Conservation (phyloP, 1,139 yeast genomes). For the Nakaseomyces bracarensis region DNA sequence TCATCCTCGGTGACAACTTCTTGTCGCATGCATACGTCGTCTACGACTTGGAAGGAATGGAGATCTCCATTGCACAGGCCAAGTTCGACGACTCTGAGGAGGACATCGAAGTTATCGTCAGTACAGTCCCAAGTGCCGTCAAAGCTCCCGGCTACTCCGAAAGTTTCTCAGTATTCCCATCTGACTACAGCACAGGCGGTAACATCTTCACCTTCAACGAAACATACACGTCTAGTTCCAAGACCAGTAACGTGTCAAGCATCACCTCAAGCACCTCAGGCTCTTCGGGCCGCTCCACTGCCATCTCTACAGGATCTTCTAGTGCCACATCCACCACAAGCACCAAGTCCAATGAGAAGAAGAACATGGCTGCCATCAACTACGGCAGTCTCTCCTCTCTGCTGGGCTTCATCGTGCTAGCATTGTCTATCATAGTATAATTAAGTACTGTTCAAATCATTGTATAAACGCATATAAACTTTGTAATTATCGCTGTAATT, state of each 20-base stretch:
- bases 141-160: slow-evolving; percentile 35
- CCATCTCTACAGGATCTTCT: not conserved
- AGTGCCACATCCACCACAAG: not conserved
- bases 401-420: not conserved
- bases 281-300: not conserved
- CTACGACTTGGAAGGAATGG: slow-evolving; percentile 58
- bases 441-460: no score
- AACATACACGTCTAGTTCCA: not conserved
- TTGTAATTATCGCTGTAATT: no score
- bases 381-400: not conserved
- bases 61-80: slow-evolving; percentile 62
- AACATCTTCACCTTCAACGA: slow-evolving; percentile 1
- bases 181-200: slow-evolving; percentile 2
- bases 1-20: slow-evolving; percentile 63
- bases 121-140: slow-evolving; percentile 41
- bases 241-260: no score
- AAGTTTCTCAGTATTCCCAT: slow-evolving; percentile 28
- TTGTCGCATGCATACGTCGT: slow-evolving; percentile 68
- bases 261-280: not conserved
- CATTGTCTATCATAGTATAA: not conserved
- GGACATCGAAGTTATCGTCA: slow-evolving; percentile 38
- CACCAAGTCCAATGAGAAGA: not conserved
- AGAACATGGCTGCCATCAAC: not conserved
- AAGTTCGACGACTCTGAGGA: slow-evolving; percentile 32
- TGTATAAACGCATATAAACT: no score